Conservation (phyloP, 306 rosid genomes). For the Quercus cerris region DNA sequence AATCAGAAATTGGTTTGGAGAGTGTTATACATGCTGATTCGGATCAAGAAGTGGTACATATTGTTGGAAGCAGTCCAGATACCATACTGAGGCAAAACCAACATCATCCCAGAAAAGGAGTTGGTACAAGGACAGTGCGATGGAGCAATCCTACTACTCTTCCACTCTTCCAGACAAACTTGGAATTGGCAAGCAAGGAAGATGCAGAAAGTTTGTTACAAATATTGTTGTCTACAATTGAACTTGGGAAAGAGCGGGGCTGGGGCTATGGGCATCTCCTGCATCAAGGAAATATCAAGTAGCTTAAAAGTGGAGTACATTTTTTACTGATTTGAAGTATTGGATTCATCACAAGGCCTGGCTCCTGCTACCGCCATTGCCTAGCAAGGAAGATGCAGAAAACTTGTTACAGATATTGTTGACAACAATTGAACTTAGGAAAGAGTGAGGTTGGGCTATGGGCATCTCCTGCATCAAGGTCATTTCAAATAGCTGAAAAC, state of each 20-base stretch:
- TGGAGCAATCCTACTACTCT: constrained; percentile 67
- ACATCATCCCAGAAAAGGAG: constrained; percentile 40
- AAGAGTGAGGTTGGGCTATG: constrained; percentile 57
- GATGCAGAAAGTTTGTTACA: constrained; percentile 62
- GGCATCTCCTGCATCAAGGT: constrained; percentile 46
- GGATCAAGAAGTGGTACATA: constrained; percentile 56
- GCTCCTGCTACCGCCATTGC: neutral
- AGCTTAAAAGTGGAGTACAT: constrained; percentile 1
- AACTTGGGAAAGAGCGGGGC: constrained; percentile 57
- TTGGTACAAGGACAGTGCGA: constrained; percentile 40
- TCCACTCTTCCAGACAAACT: constrained; percentile 78
- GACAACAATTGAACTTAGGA: constrained; percentile 27
- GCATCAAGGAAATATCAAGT: constrained; percentile 59
- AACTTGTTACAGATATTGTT: constrained; percentile 52
- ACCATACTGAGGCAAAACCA: constrained; percentile 49
- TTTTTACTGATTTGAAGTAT: neutral
- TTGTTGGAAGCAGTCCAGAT: constrained; percentile 84
- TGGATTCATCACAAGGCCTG: neutral
- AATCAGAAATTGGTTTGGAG: constrained; percentile 75
- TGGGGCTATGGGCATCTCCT: constrained; percentile 73
- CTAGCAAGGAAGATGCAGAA: constrained; percentile 62
- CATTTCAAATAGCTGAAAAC: constrained; percentile 34
- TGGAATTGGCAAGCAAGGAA: constrained; percentile 58
- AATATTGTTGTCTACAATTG: constrained; percentile 50
- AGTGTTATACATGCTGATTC: constrained; percentile 70